Conservation (phyloP, 805 yeast genomes). For the Zygoascus biomembranicola region DNA sequence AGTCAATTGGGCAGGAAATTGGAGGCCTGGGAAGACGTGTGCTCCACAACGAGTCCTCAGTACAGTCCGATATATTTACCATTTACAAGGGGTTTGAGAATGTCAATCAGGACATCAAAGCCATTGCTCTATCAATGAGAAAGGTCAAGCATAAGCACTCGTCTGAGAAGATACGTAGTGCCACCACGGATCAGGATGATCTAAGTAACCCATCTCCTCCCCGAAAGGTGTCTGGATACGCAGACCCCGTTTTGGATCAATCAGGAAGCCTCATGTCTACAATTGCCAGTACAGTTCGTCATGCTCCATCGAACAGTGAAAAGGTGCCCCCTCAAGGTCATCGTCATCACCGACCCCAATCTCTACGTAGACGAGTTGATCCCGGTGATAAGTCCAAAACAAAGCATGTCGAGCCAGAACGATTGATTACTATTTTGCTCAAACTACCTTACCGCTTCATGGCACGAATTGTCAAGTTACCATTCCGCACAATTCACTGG, state of each 20-base stretch:
- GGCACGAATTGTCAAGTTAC: neutral
- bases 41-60: slow-evolving; percentile 4
- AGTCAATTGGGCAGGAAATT: neutral
- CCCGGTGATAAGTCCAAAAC: neutral
- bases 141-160: neutral
- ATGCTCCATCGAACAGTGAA: neutral
- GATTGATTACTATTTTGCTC: neutral
- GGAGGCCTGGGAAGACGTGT: slow-evolving; percentile 1
- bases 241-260: neutral
- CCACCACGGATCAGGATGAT: neutral
- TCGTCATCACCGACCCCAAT: neutral
- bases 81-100: slow-evolving; percentile 10
- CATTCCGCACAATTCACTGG: neutral
- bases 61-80: slow-evolving; percentile 8
- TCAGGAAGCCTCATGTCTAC: neutral
- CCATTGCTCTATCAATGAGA: neutral
- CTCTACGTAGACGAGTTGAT: neutral
- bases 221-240: neutral
- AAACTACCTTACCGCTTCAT: neutral
- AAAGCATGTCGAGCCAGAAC: neutral
- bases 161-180: neutral
- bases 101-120: slow-evolving; percentile 3
- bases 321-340: neutral
- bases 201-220: neutral
- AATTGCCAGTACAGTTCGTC: neutral